A percentile compares a stretch with the other conserved stretches of the same genome.
Evolutionary conservation across 2,329 filamentous ascomycete genomes (phyloP).

Genomic region (Gnomoniopsis sp.): DNA sequence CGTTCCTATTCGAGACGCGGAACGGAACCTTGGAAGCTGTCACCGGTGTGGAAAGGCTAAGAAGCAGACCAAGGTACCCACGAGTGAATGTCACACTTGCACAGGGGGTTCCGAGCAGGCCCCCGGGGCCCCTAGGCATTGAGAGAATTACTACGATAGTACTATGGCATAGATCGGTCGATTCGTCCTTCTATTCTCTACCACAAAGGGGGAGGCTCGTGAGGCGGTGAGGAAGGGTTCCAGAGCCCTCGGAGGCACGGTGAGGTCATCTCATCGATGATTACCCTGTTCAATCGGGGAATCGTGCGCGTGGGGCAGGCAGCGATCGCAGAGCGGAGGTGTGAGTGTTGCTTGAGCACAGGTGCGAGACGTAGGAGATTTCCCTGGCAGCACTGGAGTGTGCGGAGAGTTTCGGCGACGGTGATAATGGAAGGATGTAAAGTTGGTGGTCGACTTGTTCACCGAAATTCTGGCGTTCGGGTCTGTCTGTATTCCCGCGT

Average conservation of each 20-base stretch:
- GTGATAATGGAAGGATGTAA: no score
- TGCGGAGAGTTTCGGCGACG: no score
- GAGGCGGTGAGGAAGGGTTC: neutral
- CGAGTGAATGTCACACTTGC: neutral
- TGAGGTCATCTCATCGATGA: slow-evolving; percentile 6
- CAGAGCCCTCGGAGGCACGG: neutral
- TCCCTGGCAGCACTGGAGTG: no score
- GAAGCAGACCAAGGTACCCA: neutral
- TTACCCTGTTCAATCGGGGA: neutral
- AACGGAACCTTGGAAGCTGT: neutral
- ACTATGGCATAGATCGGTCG: neutral
- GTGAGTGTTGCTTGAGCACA: no score
- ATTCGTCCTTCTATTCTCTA: slow-evolving; percentile 4
- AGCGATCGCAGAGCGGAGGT: neutral
- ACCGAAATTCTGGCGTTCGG: no score
- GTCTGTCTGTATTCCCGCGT: no score
- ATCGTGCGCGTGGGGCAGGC: neutral
- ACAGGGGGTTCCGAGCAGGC: neutral
- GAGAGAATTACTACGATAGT: no score
- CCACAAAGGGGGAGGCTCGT: neutral
- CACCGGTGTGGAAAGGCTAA: slow-evolving; percentile 1
- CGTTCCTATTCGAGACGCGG: slow-evolving; percentile 9
- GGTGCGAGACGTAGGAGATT: no score
- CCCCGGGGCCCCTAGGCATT: neutral
- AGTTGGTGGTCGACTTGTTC: no score